Conservation (phyloP, 2,329 filamentous ascomycete species). For the Periconia sp. region DNA sequence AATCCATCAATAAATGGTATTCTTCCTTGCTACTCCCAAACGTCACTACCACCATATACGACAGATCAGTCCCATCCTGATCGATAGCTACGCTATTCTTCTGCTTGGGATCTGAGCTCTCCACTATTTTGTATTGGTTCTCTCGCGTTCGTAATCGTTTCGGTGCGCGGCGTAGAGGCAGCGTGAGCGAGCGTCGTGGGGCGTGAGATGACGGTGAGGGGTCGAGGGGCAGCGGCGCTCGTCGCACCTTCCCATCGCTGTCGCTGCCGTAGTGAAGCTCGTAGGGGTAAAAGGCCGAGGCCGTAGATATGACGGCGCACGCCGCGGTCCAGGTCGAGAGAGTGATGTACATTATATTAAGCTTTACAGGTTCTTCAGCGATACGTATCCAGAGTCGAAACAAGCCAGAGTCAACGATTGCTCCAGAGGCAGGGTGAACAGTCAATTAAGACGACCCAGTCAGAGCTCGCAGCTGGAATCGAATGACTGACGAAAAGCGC, state of each 20-base stretch:
- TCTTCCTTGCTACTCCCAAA: constrained; percentile 58
- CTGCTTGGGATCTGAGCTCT: constrained; percentile 35
- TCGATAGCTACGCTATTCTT: constrained; percentile 58
- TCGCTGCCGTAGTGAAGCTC: constrained; percentile 20
- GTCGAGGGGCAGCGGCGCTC: constrained; percentile 9
- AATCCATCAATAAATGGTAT: constrained; percentile 62
- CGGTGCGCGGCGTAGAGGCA: constrained; percentile 38
- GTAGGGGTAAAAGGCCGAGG: constrained; percentile 45
- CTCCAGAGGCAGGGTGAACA: constrained; percentile 7
- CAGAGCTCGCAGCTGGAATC: no score
- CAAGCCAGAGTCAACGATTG: background rate
- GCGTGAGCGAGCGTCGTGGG: constrained; percentile 18
- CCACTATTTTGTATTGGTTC: constrained; percentile 55
- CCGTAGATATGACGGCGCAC: constrained; percentile 32
- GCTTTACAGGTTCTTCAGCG: background rate
- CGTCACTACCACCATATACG: constrained; percentile 59
- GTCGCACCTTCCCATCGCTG: constrained; percentile 11
- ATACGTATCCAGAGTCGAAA: constrained; percentile 1
- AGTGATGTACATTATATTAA: constrained; percentile 32
- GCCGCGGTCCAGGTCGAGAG: constrained; percentile 29
- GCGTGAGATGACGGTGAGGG: background rate
- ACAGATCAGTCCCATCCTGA: constrained; percentile 61
- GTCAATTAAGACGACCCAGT: constrained; percentile 27
- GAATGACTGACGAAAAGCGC: no score
- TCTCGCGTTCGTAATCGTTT: constrained; percentile 47